A percentile compares a stretch with the other conserved stretches of the same genome.
phyloP scores from a whole-genome alignment of 1,284 basidiomycete species.

The Ganoderma multipileum region DNA sequence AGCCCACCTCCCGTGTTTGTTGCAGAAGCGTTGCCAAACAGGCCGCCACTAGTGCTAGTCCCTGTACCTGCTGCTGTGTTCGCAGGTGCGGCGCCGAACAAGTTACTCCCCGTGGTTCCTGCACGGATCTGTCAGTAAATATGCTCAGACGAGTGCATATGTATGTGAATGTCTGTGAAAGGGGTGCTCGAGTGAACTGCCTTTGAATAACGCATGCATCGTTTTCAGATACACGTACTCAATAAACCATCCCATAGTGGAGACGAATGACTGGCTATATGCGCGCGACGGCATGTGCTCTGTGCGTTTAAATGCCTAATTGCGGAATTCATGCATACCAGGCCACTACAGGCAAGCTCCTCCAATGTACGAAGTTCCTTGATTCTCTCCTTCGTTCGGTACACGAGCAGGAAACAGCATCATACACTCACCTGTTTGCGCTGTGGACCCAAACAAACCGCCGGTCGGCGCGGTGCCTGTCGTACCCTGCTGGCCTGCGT shows the following conservation, averaged over 20 bases:
- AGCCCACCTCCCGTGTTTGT: constrained; percentile 34
- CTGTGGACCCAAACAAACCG: constrained; percentile 26
- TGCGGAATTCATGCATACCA: background rate
- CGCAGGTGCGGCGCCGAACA: constrained; percentile 43
- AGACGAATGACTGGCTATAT: background rate
- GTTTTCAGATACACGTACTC: background rate
- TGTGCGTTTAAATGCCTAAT: background rate
- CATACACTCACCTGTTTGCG: constrained; percentile 14
- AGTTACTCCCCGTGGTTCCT: constrained; percentile 14
- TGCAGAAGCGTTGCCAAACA: constrained; percentile 22
- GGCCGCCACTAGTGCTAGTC: constrained; percentile 21
- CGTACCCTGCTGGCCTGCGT: constrained; percentile 16
- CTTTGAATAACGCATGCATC: background rate
- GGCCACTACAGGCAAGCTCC: background rate
- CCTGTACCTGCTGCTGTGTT: constrained; percentile 1
- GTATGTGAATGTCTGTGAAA: background rate
- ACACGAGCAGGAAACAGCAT: background rate
- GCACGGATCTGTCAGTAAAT: background rate
- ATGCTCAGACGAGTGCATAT: background rate
- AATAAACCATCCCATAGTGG: background rate
- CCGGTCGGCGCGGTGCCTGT: constrained; percentile 6
- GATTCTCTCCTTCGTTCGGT: background rate
- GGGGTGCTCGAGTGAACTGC: background rate
- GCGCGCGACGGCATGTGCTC: background rate
- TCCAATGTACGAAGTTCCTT: background rate